Base-by-base conservation (phyloP, 306 rosid genomes). In the Acacia crassicarpa region DNA sequence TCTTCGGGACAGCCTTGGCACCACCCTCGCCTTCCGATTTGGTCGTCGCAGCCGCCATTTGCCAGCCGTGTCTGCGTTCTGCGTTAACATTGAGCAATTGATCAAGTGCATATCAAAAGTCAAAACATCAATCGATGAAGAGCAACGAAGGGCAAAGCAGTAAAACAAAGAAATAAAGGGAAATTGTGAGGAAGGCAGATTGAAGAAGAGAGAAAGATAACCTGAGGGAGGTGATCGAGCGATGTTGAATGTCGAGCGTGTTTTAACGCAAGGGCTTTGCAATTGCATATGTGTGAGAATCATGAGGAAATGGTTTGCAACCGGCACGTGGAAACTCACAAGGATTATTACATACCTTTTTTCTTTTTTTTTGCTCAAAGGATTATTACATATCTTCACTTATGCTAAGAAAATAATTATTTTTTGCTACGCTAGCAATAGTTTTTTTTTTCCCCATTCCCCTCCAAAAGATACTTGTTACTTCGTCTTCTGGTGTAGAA, bases 1-100 rank as follows among this genome's bases (percentile, higher is more conserved):
- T 91, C 85, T 75, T 87, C 7, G 89, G 90, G 23, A 66, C 86
- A 19, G 66, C 89, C 85, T 74, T 81, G 9, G 35, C 78, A 8
- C 54, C 80, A 16, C 63, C 81, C 8, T 45, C 86, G 44, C 66
- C 72, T 72, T 41, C 79, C 61, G 83, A 30, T 58, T 35, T 69
- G 69, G 71, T 46, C 15, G 80, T 22, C 56, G 49, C 41, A 38
- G 41, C 76, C 44, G 88, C 90, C 94, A 90, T 91, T 74, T 61
- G 38, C 13, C 83, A 40, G 9, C 23, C 8, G 27, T 11, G 30
- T 19, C 67, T 74, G 46, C 40, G 32, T 17, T 35, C 11, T 53
- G 54, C 33, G 78, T 51, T 32, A 10, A 20, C 27, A 33, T 32
- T 9, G 30, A 27, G 43, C 25, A 30, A 38, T 32, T 49, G 41